Percentiles rank a stretch among this genome's conserved stretches.
Conservation (phyloP, 805 yeast species). For the Pichia scutulata region DNA sequence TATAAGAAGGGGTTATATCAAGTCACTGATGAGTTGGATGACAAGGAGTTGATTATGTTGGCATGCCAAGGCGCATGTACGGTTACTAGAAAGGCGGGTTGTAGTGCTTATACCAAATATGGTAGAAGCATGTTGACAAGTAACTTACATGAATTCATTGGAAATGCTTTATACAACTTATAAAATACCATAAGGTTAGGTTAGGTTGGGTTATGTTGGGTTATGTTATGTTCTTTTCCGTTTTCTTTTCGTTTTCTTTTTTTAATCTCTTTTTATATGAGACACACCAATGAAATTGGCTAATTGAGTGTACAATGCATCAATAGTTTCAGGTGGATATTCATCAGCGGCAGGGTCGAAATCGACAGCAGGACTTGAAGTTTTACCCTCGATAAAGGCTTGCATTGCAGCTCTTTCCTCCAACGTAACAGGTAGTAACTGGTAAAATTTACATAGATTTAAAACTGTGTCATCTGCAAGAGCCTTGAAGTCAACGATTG, state of each 20-base stretch:
- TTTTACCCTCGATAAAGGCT: conserved; percentile 45
- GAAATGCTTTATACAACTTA: conserved; percentile 42
- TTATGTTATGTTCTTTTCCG: no score
- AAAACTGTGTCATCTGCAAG: conserved; percentile 41
- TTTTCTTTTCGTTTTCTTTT: no score
- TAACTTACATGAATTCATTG: conserved; percentile 64
- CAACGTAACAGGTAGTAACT: conserved; percentile 57
- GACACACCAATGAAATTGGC: conserved; percentile 56
- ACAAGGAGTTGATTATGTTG: conserved; percentile 31
- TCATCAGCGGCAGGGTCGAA: conserved; percentile 25
- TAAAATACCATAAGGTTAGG: background rate
- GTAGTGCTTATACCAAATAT: conserved; percentile 52
- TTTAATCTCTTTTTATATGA: conserved; percentile 9
- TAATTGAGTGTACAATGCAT: conserved; percentile 51
- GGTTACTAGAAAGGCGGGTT: conserved; percentile 58
- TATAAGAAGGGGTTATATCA: conserved; percentile 50
- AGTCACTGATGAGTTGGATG: conserved; percentile 26
- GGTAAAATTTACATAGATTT: conserved; percentile 63
- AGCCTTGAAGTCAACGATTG: conserved; percentile 43
- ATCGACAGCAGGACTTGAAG: conserved; percentile 31
- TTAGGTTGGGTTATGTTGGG: no score
- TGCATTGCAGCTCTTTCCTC: conserved; percentile 46
- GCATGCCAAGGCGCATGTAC: conserved; percentile 69
- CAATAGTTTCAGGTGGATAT: conserved; percentile 40
- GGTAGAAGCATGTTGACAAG: conserved; percentile 83